Percentiles rank a stretch among this genome's conserved stretches.
Conservation (phyloP, 768 basidiomycete species). For the Astraeus odoratus region DNA sequence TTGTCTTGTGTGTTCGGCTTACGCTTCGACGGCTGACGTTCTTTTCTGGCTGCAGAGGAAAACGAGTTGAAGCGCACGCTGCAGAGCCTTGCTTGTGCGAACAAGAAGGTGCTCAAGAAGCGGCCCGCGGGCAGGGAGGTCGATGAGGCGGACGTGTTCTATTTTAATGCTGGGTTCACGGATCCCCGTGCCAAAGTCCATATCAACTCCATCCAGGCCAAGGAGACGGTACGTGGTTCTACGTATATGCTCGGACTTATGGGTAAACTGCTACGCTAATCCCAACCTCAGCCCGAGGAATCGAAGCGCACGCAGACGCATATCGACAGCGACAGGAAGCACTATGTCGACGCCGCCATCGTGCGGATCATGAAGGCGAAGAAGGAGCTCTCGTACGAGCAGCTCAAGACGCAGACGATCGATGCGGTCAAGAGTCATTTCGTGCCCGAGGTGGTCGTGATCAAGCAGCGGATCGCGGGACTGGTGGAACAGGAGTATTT, state of each 20-base stretch:
- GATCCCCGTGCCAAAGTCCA: conserved; percentile 75
- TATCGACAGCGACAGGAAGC: conserved; percentile 82
- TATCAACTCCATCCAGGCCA: conserved; percentile 94
- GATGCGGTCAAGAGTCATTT: conserved; percentile 87
- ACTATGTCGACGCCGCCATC: conserved; percentile 88
- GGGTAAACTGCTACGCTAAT: neutral
- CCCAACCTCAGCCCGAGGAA: conserved; percentile 65
- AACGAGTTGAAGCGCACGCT: conserved; percentile 74
- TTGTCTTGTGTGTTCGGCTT: no score
- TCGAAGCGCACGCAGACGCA: conserved; percentile 70
- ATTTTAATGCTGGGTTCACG: conserved; percentile 76
- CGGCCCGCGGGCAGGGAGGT: conserved; percentile 74
- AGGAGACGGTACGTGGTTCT: conserved; percentile 64
- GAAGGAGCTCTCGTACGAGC: conserved; percentile 76
- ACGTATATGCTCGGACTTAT: neutral
- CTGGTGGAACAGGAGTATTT: conserved; percentile 86
- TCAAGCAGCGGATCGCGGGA: conserved; percentile 78
- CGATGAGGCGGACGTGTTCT: conserved; percentile 65
- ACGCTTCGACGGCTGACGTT: neutral
- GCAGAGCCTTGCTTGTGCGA: conserved; percentile 89
- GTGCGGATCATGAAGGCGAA: conserved; percentile 94
- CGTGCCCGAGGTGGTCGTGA: conserved; percentile 72
- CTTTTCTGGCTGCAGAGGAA: conserved; percentile 40
- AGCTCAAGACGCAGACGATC: conserved; percentile 77
- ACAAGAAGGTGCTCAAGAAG: conserved; percentile 83